Percentiles rank a stretch among this genome's conserved stretches.
phyloP scores from a whole-genome alignment of 345 rosid species.

The Brassica juncea region DNA sequence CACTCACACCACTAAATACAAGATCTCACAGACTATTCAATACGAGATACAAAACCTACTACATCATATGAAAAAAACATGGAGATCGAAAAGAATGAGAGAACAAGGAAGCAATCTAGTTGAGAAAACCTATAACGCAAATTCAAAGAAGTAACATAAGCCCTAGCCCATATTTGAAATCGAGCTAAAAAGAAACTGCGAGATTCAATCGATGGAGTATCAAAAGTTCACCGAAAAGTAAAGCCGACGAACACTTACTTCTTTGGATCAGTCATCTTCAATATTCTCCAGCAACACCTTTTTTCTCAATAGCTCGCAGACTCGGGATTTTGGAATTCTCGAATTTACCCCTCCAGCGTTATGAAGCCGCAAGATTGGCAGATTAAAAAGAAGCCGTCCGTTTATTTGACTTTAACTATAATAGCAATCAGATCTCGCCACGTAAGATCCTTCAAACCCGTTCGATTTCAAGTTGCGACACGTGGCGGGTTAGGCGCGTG shows the following conservation, averaged over 20 bases:
- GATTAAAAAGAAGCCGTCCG: slow-evolving; percentile 4
- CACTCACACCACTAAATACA: not conserved
- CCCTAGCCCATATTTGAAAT: slow-evolving; percentile 24
- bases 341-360: slow-evolving; percentile 1
- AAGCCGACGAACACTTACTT: slow-evolving; percentile 13
- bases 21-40: not conserved
- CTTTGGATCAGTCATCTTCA: slow-evolving; percentile 38
- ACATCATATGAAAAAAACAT: not conserved
- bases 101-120: slow-evolving; percentile 9
- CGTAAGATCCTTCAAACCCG: not conserved
- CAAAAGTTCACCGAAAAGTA: not conserved
- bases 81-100: not conserved
- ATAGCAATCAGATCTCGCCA: slow-evolving; percentile 13
- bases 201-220: not conserved
- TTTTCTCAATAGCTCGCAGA: slow-evolving; percentile 1
- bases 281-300: slow-evolving; percentile 8
- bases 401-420: slow-evolving; percentile 23
- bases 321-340: not conserved
- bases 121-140: not conserved
- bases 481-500: slow-evolving; percentile 12
- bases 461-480: not conserved
- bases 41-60: not conserved
- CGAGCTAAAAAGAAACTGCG: not conserved
- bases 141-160: not conserved
- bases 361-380: not conserved